Evolutionary conservation across 805 yeast species (phyloP).

Genomic region (Candida bentonensis): DNA sequence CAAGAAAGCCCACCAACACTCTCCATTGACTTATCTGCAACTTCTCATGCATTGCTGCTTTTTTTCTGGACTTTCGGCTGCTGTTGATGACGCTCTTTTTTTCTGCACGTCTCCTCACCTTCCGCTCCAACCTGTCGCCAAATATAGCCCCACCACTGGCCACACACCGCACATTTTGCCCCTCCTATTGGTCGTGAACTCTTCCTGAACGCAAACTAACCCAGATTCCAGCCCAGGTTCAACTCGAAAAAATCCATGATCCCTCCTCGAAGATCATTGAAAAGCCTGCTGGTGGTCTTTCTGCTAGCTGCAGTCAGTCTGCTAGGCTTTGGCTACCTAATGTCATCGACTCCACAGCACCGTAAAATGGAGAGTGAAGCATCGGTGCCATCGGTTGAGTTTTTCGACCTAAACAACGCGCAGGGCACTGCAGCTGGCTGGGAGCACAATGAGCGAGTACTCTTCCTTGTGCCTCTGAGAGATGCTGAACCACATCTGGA

Average conservation of each 20-base stretch:
- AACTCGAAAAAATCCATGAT: background rate
- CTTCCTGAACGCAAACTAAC: no score
- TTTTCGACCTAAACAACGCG: constrained; percentile 57
- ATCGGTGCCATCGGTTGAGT: constrained; percentile 33
- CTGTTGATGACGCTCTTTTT: no score
- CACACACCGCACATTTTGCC: no score
- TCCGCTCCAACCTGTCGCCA: no score
- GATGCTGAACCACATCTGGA: constrained; percentile 87
- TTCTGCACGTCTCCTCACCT: no score
- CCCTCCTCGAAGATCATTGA: background rate
- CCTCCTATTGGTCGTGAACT: no score
- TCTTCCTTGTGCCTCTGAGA: constrained; percentile 80
- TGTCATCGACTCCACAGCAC: background rate
- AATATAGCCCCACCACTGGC: no score
- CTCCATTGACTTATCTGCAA: no score
- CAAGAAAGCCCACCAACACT: no score
- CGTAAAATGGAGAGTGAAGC: constrained; percentile 12
- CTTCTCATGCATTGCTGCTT: no score
- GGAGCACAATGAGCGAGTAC: constrained; percentile 63
- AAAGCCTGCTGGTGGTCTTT: background rate
- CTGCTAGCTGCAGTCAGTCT: background rate
- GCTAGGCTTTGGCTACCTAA: background rate
- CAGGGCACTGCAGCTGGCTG: constrained; percentile 61
- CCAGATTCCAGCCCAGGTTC: background rate
- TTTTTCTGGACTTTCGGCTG: no score